Percentiles rank a stretch among this genome's conserved stretches.
phyloP scores from a whole-genome alignment of 1,284 basidiomycete genomes.

The Fomitopsis schrenkii region DNA sequence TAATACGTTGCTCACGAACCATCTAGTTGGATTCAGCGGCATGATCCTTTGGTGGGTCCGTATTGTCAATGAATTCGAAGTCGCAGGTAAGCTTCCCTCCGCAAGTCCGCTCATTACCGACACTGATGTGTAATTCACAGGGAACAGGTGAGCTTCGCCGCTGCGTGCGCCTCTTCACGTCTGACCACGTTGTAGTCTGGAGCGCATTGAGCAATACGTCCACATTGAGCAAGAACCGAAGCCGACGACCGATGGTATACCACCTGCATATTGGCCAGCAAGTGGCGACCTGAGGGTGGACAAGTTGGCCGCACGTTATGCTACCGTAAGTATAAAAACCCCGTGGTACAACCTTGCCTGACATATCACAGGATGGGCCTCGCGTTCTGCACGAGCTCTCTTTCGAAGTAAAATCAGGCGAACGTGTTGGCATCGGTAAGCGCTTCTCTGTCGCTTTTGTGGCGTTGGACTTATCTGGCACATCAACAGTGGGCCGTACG shows the following conservation, averaged over 20 bases:
- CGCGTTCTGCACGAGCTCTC: conserved; percentile 46
- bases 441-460: background rate
- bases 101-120: conserved; percentile 15
- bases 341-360: background rate
- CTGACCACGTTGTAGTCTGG: conserved; percentile 8
- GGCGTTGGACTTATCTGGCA: background rate
- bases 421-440: conserved; percentile 47
- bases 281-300: conserved; percentile 67
- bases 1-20: background rate
- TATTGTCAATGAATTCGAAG: conserved; percentile 55
- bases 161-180: background rate
- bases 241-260: conserved; percentile 40
- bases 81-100: conserved; percentile 37
- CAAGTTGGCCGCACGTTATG: conserved; percentile 55
- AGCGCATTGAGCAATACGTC: conserved; percentile 58
- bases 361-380: conserved; percentile 29
- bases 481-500: conserved; percentile 51
- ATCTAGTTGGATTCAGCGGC: conserved; percentile 47
- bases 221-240: conserved; percentile 68
- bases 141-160: conserved; percentile 39
- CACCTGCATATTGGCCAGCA: conserved; percentile 79
- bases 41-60: conserved; percentile 54
- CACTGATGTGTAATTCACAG: conserved; percentile 17
- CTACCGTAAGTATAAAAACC: conserved; percentile 19
- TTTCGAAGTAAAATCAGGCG: conserved; percentile 47